Evolutionary conservation across 495 filamentous ascomycete species (phyloP), one percentile per base, ranked within the genome.

Genomic region (Neurospora sp.): DNA sequence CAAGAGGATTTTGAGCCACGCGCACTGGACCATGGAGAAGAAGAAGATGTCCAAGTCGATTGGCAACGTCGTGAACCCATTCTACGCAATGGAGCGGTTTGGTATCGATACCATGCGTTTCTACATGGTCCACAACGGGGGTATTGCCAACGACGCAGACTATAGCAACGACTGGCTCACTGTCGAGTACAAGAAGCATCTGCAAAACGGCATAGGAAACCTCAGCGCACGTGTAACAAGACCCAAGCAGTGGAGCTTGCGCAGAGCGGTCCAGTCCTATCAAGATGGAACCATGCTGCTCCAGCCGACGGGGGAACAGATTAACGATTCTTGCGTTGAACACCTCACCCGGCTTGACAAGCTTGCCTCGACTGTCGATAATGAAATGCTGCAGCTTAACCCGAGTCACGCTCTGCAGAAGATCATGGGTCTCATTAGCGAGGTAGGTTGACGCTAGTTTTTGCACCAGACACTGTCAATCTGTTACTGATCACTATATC

Each of bases 41-140:
- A 86, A 89, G 75, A 99, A 98, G 80, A 99, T 99, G 96, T 92
- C 94, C 39, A 99, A 99, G 81, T 95, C 92, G 9, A 89, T 90
- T 6, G 96, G 96, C 70, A 98, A 97, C 80, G 94, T 94, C 31
- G 96, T 99, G 24, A 97, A 97, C 77, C 96, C 96, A 0, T 94
- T 97, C 79, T 93, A 94, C 76, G 96, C 96, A 5, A 88, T 98
- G 71, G 90, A 97, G 39, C 88, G 94, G 19, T 98, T 94, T 80
- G 94, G 93, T 17, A 86, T 92, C 3, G 96, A 99, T 83, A 84
- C 88, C 3, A 91, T 98, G 89, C 90, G 96, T 0, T 97, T 90
- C 80, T 99, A 94, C 83, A 85, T 99, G 71, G 86, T 91, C 24
- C 88, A 90, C 73, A 90, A 93, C 74, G 94, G 94, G 10, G 90